phyloP scores from a whole-genome alignment of 2,329 filamentous ascomycete species.

The Stagonosporopsis vannaccii region DNA sequence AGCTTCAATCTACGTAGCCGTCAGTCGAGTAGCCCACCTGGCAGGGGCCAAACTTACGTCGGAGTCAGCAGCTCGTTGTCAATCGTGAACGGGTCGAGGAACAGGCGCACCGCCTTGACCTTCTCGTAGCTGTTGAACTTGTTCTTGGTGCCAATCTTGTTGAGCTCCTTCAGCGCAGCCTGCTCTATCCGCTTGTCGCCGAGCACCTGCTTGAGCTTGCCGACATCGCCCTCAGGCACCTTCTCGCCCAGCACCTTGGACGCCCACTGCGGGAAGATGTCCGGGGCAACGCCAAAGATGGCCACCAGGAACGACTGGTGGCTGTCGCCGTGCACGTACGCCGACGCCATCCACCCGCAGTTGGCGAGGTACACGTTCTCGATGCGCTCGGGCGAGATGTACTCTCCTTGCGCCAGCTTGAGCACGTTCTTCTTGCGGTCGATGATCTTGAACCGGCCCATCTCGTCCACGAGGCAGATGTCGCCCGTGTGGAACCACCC shows the following conservation, averaged over 20 bases:
- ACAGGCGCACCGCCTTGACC: slow-evolving; percentile 75
- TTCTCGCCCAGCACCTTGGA: slow-evolving; percentile 75
- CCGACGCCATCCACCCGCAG: slow-evolving; percentile 77
- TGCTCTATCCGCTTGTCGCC: slow-evolving; percentile 74
- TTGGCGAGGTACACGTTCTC: slow-evolving; percentile 93
- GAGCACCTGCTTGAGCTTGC: slow-evolving; percentile 71
- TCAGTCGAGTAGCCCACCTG: neutral
- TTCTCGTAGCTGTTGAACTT: slow-evolving; percentile 94
- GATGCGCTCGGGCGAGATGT: slow-evolving; percentile 95
- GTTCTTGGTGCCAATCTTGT: slow-evolving; percentile 77
- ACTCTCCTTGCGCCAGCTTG: slow-evolving; percentile 97
- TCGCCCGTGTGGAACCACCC: slow-evolving; percentile 99
- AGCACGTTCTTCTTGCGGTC: slow-evolving; percentile 99
- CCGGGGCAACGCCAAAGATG: slow-evolving; percentile 87
- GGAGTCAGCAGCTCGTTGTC: slow-evolving; percentile 91
- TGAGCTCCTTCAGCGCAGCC: slow-evolving; percentile 79
- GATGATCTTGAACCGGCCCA: slow-evolving; percentile 90
- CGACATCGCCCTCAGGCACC: slow-evolving; percentile 69
- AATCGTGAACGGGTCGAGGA: slow-evolving; percentile 88
- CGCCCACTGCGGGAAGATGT: slow-evolving; percentile 81
- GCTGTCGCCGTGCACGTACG: slow-evolving; percentile 90
- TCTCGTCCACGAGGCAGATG: slow-evolving; percentile 82
- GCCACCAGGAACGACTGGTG: slow-evolving; percentile 82
- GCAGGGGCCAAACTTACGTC: slow-evolving; percentile 68
- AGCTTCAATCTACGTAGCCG: slow-evolving; percentile 67